Base-by-base conservation (phyloP, 345 rosid genomes). In the Salix exigua region DNA sequence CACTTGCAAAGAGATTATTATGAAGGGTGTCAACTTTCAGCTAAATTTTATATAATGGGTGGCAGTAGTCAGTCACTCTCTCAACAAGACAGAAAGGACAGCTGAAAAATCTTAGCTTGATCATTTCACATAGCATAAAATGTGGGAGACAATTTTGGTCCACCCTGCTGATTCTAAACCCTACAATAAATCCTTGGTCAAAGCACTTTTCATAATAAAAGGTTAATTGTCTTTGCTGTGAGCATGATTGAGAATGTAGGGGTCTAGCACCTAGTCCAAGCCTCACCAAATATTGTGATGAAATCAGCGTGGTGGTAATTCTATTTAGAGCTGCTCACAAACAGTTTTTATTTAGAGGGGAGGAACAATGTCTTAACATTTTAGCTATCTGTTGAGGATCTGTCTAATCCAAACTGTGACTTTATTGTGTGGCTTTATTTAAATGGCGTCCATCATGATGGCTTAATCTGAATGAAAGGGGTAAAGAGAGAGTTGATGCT, bases 121-220 rank as follows among this genome's bases (percentile, higher is more conserved):
- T 79, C 67, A 76, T 70, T 77, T 73, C 73, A 71, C 78, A 66
- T 73, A 80, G 73, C 77, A 42, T 55, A 73, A 60, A 73, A 79
- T 78, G 92, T 86, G 89, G 89, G 81, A 70, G 79, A 85, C 89
- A 89, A 58, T 23, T 73, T 48, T 79, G 86, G 87, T 79, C 89
- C 92, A 77, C 86, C 68, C 58, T 83, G 86, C 82, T 82, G 79
- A 68, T 80, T 83, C 68, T 75, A 74, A 82, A 78, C 85, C 87
- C 81, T 86, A 78, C 88, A 87, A 58, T 53, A 17, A 60, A 78
- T 71, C 77, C 68, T 62, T 74, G 18, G 78, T 82, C 88, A 75
- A 75, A 75, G 30, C 78, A 77, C 75, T 79, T 74, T 66, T 78
- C 80, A 75, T 71, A 23, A n/a, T 68, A 30, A 51, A 63, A 26